A percentile compares a stretch with the other conserved stretches of the same genome.
phyloP scores from a whole-genome alignment of 352 stramenopile species.

The Aphanomyces astaci region DNA sequence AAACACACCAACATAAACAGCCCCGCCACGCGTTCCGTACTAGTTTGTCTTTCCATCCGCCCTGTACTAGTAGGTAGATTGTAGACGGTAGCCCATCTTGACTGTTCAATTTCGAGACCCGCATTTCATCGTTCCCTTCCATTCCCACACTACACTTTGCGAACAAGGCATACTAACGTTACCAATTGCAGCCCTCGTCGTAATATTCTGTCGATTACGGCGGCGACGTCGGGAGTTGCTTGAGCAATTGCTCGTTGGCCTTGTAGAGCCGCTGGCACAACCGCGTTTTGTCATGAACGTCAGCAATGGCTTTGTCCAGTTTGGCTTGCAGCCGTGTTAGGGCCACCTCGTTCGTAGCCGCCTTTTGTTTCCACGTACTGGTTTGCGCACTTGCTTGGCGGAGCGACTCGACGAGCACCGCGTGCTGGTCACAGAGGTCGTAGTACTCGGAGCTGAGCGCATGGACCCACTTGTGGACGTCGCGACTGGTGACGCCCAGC shows the following conservation, averaged over 20 bases:
- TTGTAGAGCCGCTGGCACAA: conserved; percentile 6
- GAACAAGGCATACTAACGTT: no score
- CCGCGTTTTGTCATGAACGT: conserved; percentile 1
- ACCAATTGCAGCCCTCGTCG: no score
- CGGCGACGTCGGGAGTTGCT: not conserved
- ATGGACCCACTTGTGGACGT: conserved; percentile 5
- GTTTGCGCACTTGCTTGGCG: not conserved
- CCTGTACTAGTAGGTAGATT: no score
- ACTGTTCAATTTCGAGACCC: no score
- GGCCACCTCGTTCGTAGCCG: not conserved
- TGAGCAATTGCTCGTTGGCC: conserved; percentile 9
- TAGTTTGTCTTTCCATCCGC: no score
- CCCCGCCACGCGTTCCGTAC: no score
- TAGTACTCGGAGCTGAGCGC: not conserved
- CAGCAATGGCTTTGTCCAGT: not conserved
- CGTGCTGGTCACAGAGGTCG: conserved; percentile 4
- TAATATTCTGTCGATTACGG: no score
- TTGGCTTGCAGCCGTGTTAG: not conserved
- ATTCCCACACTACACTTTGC: no score
- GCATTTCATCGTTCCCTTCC: no score
- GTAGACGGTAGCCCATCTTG: no score
- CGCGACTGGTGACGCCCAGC: not conserved
- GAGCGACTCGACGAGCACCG: conserved; percentile 1
- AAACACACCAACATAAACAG: no score
- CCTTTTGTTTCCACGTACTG: not conserved